Evolutionary conservation across 306 rosid genomes (phyloP).

Genomic region (Glycine tomentella): DNA sequence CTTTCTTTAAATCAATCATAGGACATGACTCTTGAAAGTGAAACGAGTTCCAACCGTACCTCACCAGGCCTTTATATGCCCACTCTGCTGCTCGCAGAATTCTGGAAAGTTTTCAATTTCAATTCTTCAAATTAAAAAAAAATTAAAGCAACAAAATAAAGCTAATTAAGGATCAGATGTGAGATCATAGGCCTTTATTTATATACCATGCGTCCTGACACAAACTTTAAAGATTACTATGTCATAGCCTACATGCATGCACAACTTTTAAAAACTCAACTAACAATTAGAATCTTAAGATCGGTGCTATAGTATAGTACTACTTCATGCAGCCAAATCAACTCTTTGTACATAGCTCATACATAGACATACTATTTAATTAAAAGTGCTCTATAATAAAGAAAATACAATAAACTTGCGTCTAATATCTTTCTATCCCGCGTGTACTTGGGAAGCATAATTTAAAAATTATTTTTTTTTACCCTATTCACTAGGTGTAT

Average conservation of each 20-base stretch:
- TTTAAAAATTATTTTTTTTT: too few species aligned
- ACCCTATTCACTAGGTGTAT: too few species aligned
- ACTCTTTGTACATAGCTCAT: neutral
- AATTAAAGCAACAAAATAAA: neutral
- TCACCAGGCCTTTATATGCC: slow-evolving; percentile 15
- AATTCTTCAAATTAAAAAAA: slow-evolving; percentile 3
- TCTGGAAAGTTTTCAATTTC: slow-evolving; percentile 12
- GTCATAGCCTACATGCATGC: neutral
- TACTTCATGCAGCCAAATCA: neutral
- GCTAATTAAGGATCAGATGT: neutral
- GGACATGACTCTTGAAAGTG: slow-evolving; percentile 1
- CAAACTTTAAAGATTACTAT: neutral
- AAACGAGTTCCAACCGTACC: neutral
- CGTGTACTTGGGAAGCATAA: too few species aligned
- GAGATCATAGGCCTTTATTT: neutral
- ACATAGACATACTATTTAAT: too few species aligned
- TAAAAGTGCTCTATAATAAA: too few species aligned
- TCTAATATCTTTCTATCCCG: too few species aligned
- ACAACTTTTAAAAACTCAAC: neutral
- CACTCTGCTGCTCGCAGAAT: slow-evolving; percentile 12
- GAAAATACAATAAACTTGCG: too few species aligned
- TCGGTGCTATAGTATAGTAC: neutral
- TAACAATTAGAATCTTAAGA: neutral
- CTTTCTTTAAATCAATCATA: slow-evolving; percentile 9
- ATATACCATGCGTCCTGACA: neutral